Percentiles rank a stretch among this genome's conserved stretches.
phyloP scores from a whole-genome alignment of 345 rosid genomes.

The Geranium rotundifolium region DNA sequence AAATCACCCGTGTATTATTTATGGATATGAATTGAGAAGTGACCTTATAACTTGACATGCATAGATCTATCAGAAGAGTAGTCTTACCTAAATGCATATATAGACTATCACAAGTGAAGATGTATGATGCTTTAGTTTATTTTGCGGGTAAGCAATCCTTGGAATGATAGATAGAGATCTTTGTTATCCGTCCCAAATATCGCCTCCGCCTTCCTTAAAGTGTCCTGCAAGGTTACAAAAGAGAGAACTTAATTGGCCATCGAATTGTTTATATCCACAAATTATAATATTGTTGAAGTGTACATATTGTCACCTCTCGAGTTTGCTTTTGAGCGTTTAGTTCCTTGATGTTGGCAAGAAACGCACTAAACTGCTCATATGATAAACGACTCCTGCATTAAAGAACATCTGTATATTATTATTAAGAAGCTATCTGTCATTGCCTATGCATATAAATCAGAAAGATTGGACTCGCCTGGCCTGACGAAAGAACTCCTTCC shows the following conservation, averaged over 20 bases:
- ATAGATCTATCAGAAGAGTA: not conserved
- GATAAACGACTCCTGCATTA: conserved; percentile 72
- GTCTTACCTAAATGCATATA: not conserved
- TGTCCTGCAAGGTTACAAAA: conserved; percentile 41
- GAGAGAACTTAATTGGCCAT: not conserved
- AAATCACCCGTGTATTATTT: too few species aligned
- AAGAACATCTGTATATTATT: not conserved
- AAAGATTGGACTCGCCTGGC: conserved; percentile 46
- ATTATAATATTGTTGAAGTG: not conserved
- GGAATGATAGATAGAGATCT: conserved; percentile 72
- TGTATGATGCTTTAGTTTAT: conserved; percentile 21
- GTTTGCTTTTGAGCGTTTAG: conserved; percentile 84
- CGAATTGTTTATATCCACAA: not conserved
- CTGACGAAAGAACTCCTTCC: conserved; percentile 95
- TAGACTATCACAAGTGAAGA: not conserved
- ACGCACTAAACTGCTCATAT: conserved; percentile 87
- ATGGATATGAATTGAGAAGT: too few species aligned
- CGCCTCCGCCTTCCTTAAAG: conserved; percentile 79
- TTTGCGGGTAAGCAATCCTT: conserved; percentile 68
- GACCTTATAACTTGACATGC: not conserved
- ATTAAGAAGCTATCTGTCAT: not conserved
- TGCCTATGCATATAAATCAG: conserved; percentile 4
- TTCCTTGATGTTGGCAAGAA: conserved; percentile 84
- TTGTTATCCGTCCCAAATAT: conserved; percentile 77
- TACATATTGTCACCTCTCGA: conserved; percentile 47